Conservation (phyloP, 2,329 filamentous ascomycete species). For the Phialophora macrospora region DNA sequence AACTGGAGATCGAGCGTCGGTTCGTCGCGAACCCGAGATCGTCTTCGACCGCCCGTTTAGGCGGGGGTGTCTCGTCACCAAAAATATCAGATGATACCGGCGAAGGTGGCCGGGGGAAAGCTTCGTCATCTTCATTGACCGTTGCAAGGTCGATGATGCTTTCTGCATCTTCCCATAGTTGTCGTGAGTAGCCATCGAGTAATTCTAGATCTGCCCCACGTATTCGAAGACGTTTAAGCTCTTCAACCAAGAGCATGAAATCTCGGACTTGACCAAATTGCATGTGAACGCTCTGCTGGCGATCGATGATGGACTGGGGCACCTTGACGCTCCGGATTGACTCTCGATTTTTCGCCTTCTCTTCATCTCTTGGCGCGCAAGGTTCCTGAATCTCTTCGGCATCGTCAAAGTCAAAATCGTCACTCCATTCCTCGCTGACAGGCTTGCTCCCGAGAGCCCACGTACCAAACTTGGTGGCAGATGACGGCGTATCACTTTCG, state of each 20-base stretch:
- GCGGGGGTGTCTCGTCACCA: slow-evolving; percentile 47
- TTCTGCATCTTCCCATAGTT: slow-evolving; percentile 68
- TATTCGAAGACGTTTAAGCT: slow-evolving; percentile 65
- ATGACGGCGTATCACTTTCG: slow-evolving; percentile 56
- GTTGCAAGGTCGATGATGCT: slow-evolving; percentile 70
- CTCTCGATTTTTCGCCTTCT: slow-evolving; percentile 31
- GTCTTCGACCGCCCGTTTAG: slow-evolving; percentile 24
- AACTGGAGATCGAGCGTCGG: slow-evolving; percentile 38
- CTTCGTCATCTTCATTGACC: slow-evolving; percentile 64
- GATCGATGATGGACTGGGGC: slow-evolving; percentile 66
- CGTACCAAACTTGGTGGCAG: slow-evolving; percentile 65
- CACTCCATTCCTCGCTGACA: slow-evolving; percentile 71
- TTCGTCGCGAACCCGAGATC: slow-evolving; percentile 26
- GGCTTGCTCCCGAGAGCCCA: slow-evolving; percentile 71
- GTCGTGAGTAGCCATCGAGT: slow-evolving; percentile 57
- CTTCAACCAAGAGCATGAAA: slow-evolving; percentile 67
- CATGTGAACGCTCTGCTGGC: slow-evolving; percentile 67
- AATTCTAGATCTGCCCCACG: slow-evolving; percentile 61
- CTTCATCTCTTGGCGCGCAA: slow-evolving; percentile 18
- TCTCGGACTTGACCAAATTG: slow-evolving; percentile 69
- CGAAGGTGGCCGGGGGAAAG: slow-evolving; percentile 56
- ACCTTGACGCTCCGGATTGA: slow-evolving; percentile 53
- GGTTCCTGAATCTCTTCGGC: slow-evolving; percentile 46
- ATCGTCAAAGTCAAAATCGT: slow-evolving; percentile 69
- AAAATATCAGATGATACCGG: slow-evolving; percentile 63